phyloP scores from a whole-genome alignment of 805 yeast species.

The Wickerhamomyces queroliae region DNA sequence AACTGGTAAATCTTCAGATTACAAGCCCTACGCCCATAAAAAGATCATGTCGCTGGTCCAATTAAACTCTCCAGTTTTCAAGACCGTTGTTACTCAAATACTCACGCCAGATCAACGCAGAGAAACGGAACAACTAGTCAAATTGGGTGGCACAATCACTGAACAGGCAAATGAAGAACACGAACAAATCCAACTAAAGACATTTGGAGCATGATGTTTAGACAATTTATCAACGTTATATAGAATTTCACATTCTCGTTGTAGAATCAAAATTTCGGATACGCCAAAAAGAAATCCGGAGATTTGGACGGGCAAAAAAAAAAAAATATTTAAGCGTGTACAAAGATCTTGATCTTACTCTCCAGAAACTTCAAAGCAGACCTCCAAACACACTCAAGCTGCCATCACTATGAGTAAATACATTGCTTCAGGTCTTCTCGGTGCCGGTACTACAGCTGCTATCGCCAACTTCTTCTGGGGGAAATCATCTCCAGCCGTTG shows the following conservation, averaged over 20 bases:
- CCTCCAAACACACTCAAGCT: background rate
- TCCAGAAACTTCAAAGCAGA: background rate
- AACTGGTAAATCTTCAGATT: conserved; percentile 13
- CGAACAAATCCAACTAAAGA: conserved; percentile 46
- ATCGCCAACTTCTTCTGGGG: conserved; percentile 30
- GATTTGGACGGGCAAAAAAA: no score
- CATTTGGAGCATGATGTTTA: conserved; percentile 28
- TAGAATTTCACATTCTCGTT: background rate
- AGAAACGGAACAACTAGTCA: conserved; percentile 38
- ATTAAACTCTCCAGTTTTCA: conserved; percentile 41
- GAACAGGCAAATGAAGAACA: conserved; percentile 14
- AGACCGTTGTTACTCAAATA: conserved; percentile 33
- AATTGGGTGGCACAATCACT: conserved; percentile 20
- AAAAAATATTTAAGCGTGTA: background rate
- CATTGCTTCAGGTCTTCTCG: conserved; percentile 20
- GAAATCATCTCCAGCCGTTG: conserved; percentile 9
- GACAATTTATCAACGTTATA: background rate
- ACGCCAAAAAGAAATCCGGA: no score
- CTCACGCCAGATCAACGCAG: conserved; percentile 35
- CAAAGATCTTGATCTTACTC: background rate
- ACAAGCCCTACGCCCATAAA: conserved; percentile 36
- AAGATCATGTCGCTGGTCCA: conserved; percentile 42
- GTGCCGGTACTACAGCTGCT: conserved; percentile 26
- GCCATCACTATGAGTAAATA: conserved; percentile 17
- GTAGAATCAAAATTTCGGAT: background rate